Evolutionary conservation across 176 grass and related monocot genomes (phyloP).

Genomic region (Coix lacrymajobi): DNA sequence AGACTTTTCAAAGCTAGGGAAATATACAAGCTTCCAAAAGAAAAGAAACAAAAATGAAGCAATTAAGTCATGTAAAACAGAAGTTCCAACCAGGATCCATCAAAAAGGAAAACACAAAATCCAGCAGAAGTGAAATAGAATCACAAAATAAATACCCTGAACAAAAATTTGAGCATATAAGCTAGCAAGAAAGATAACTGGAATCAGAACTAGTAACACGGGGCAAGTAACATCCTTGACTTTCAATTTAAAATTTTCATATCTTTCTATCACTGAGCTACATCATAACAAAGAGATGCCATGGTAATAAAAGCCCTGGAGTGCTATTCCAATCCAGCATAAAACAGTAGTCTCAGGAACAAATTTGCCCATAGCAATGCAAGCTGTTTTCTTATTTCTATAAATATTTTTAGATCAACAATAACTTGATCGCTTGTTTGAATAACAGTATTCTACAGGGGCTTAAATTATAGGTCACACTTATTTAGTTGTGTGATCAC

Average conservation of each 20-base stretch:
- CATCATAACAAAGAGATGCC: background rate
- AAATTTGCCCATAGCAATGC: background rate
- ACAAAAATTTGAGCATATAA: background rate
- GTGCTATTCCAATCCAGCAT: background rate
- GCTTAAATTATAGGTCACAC: background rate
- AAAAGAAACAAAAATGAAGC: background rate
- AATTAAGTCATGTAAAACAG: background rate
- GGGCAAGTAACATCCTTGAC: background rate
- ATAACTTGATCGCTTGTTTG: background rate
- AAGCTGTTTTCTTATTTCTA: background rate
- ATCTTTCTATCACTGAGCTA: background rate
- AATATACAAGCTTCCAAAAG: background rate
- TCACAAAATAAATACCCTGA: background rate
- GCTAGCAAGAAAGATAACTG: background rate
- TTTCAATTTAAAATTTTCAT: background rate
- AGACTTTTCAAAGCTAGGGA: background rate
- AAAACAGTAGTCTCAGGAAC: background rate
- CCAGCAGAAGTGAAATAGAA: background rate
- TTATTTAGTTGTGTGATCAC: conserved; percentile 1
- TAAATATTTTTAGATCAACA: background rate
- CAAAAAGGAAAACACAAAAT: background rate
- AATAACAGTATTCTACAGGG: background rate
- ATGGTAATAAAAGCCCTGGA: background rate
- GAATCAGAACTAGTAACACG: background rate
- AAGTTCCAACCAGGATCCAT: background rate